Evolutionary conservation across 768 basidiomycete genomes (phyloP), one percentile per base, ranked within the genome.

Genomic region (Naganishia vaughanmartiniae): DNA sequence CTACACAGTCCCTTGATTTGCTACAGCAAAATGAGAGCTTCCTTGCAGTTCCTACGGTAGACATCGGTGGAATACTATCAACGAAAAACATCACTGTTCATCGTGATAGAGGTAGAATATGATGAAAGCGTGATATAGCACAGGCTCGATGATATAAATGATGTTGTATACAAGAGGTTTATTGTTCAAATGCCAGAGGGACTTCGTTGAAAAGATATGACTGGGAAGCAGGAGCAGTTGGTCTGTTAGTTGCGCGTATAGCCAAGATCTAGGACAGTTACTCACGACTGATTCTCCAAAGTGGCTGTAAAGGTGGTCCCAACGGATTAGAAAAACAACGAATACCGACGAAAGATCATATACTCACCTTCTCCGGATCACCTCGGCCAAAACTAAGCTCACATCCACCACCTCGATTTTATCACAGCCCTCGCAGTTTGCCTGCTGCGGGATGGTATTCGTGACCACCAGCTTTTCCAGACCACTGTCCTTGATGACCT

Each of bases 391-490:
- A 45, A 91, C 92, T 31, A 91, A 87, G 77, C 89, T 90, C 76
- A 98, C 87, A 82, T 99, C 96, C 76, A 99, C 87, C 10, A 90
- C 89, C 75, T 90, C 87, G 66, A 99, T 84, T 80, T 96, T 97
- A 39, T 86, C 84, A 76, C 88, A 77, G 58, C 73, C 73, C 67
- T 77, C 77, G 33, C 76, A 55, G 71, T 93, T 89, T 66, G 88
- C 84, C 57, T 79, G 85, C 84, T 96, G 93, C 21, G 93, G 93
- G 70, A 95, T 89, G 17, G 94, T 92, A 83, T 99, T 99, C 57
- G 96, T 96, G 45, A 97, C 93, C 89, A 99, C 91, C 70, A 99
- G 87, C 78, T 89, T 86, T 73, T 91, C 87, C 73, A 99, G 71
- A 54, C 75, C 74, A 28, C 72, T 58, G 65, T 74, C 69, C 66